These are phyloP conservation scores for Pseudocercospora eumusae DNA, from an alignment of 2,329 filamentous ascomycete genomes.

Conservation along the genomic window DNA sequence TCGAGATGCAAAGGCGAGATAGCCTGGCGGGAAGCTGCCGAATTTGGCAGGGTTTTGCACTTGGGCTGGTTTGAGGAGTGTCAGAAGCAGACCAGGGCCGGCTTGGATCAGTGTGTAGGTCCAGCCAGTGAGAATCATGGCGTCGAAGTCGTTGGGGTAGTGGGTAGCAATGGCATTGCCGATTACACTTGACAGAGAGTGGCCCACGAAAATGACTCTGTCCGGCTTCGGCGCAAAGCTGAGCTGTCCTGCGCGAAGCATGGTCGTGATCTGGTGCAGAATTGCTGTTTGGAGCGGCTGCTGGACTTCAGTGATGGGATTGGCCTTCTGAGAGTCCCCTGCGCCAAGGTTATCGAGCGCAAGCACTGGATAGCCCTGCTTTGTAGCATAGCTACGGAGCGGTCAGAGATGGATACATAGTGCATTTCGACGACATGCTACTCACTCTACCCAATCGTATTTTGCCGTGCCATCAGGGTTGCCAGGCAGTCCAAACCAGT, in stretches of 20 bases:
- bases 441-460: slow-evolving; percentile 24
- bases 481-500: slow-evolving; percentile 26
- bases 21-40: slow-evolving; percentile 21
- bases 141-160: slow-evolving; percentile 27
- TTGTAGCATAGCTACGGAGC: slow-evolving; percentile 13
- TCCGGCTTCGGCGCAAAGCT: slow-evolving; percentile 15
- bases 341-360: slow-evolving; percentile 27
- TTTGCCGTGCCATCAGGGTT: slow-evolving; percentile 22
- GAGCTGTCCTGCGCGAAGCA: slow-evolving; percentile 21
- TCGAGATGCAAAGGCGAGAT: slow-evolving; percentile 23
- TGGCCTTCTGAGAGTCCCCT: slow-evolving; percentile 22
- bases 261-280: slow-evolving; percentile 20
- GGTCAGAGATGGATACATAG: neutral
- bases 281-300: slow-evolving; percentile 26
- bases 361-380: slow-evolving; percentile 27
- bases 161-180: slow-evolving; percentile 26
- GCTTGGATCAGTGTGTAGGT: slow-evolving; percentile 21
- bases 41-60: slow-evolving; percentile 25
- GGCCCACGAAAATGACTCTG: slow-evolving; percentile 27
- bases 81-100: slow-evolving; percentile 21
- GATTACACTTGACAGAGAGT: slow-evolving; percentile 22
- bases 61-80: slow-evolving; percentile 22
- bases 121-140: slow-evolving; percentile 27
- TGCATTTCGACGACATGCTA: neutral
- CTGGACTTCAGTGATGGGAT: slow-evolving; percentile 25